phyloP scores from a whole-genome alignment of 192 early-diverging fungal genomes.

The Podila verticillata region DNA sequence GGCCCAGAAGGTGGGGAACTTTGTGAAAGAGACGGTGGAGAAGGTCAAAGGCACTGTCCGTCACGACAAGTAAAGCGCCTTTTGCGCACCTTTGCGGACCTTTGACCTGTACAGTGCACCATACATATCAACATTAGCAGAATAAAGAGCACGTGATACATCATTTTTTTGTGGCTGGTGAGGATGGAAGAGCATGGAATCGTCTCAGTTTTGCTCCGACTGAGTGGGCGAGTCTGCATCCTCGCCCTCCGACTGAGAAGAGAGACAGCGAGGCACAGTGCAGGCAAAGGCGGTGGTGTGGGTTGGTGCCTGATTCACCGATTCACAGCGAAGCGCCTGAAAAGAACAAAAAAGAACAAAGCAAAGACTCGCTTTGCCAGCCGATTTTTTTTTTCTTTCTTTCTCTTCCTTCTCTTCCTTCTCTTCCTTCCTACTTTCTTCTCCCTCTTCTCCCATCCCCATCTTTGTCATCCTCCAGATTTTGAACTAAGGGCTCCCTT shows the following conservation, averaged over 20 bases:
- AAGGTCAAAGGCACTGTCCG: conserved; percentile 30
- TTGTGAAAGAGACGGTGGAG: conserved; percentile 36
- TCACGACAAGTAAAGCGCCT: not conserved
- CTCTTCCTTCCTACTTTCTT: not conserved
- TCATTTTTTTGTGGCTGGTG: not conserved
- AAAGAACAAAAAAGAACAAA: conserved; percentile 11
- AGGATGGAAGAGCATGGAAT: too few species aligned
- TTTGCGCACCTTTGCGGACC: too few species aligned
- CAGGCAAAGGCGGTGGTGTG: too few species aligned
- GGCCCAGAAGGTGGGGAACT: conserved; percentile 25
- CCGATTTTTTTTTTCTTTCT: not conserved
- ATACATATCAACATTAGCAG: too few species aligned
- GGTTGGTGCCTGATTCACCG: too few species aligned
- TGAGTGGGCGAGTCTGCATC: too few species aligned
- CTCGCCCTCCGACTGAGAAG: too few species aligned
- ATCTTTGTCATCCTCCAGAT: not conserved
- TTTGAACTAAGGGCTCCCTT: too few species aligned
- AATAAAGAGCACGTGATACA: conserved; percentile 8
- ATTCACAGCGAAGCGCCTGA: too few species aligned
- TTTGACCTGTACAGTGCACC: too few species aligned
- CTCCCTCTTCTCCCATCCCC: not conserved
- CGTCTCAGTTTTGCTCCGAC: too few species aligned
- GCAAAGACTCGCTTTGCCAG: not conserved
- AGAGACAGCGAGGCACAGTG: too few species aligned
- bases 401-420: conserved; percentile 8